Conservation (phyloP, 768 basidiomycete genomes). For the Lentinula guzmanii region DNA sequence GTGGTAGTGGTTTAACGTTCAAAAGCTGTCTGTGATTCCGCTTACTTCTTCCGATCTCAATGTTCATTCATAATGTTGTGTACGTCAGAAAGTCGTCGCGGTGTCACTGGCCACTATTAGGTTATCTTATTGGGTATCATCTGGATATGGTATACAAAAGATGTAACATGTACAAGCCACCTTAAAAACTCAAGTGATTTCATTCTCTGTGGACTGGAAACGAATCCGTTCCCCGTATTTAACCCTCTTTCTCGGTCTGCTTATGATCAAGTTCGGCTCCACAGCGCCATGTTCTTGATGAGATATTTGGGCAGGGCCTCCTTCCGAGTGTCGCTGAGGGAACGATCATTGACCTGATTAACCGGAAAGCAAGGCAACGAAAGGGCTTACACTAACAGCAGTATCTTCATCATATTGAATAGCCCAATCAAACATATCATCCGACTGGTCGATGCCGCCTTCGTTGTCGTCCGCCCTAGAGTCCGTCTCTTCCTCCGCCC, state of each 20-base stretch:
- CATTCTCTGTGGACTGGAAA: not conserved
- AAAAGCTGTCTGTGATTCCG: not conserved
- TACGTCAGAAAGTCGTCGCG: not conserved
- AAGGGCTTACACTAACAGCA: conserved; percentile 5
- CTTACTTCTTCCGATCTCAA: not conserved
- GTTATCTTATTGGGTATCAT: not conserved
- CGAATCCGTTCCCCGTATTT: conserved; percentile 1
- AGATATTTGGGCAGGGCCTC: not conserved
- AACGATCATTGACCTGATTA: not conserved
- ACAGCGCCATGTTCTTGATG: not conserved
- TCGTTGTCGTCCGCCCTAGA: conserved; percentile 14
- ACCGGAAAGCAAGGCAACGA: not conserved
- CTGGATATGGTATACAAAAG: not conserved
- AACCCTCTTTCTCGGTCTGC: not conserved
- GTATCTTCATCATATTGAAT: conserved; percentile 6
- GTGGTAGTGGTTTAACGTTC: conserved; percentile 13
- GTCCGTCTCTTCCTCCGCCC: not conserved
- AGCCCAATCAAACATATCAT: conserved; percentile 18
- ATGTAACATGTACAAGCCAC: not conserved
- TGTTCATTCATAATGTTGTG: not conserved
- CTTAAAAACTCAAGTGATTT: not conserved
- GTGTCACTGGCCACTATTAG: too few relatives aligned
- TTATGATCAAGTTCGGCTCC: not conserved
- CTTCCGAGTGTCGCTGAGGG: not conserved
- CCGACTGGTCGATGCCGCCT: conserved; percentile 39